Evolutionary conservation across 176 grass and related monocot genomes (phyloP).

Genomic region (Pontederia paniculata): DNA sequence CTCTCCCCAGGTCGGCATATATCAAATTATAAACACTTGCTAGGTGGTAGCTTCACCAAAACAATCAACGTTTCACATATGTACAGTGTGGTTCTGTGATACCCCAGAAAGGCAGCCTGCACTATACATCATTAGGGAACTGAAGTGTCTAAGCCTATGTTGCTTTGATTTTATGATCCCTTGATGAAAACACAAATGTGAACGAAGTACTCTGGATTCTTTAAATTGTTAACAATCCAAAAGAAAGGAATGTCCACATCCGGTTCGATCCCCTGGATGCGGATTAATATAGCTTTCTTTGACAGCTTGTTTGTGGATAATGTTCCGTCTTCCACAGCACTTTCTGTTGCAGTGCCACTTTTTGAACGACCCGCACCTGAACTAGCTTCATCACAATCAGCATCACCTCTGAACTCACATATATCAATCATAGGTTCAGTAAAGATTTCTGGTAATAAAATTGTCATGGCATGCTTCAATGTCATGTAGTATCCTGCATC

Average conservation of each 20-base stretch:
- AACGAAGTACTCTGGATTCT: conserved; percentile 73
- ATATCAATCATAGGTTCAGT: background rate
- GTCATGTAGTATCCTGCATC: conserved; percentile 43
- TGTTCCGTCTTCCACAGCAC: conserved; percentile 9
- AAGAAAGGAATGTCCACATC: conserved; percentile 72
- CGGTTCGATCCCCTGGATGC: conserved; percentile 73
- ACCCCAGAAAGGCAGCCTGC: no score
- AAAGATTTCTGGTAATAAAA: conserved; percentile 64
- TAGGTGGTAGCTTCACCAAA: no score
- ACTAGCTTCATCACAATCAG: conserved; percentile 4
- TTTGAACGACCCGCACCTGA: conserved; percentile 20
- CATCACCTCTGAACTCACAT: conserved; percentile 5
- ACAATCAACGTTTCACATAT: no score
- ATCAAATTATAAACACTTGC: no score
- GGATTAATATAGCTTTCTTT: conserved; percentile 47
- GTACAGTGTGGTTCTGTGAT: no score
- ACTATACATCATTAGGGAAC: no score
- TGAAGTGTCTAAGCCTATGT: conserved; percentile 12
- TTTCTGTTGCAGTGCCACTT: background rate
- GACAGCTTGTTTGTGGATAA: background rate
- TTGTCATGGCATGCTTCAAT: conserved; percentile 46
- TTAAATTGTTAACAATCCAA: conserved; percentile 83
- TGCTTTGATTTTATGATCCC: conserved; percentile 14
- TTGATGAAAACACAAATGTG: conserved; percentile 57
- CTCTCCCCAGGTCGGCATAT: no score